Base-by-base conservation (phyloP, 139 green algal genomes). In the Chlamydomonas eustigma region DNA sequence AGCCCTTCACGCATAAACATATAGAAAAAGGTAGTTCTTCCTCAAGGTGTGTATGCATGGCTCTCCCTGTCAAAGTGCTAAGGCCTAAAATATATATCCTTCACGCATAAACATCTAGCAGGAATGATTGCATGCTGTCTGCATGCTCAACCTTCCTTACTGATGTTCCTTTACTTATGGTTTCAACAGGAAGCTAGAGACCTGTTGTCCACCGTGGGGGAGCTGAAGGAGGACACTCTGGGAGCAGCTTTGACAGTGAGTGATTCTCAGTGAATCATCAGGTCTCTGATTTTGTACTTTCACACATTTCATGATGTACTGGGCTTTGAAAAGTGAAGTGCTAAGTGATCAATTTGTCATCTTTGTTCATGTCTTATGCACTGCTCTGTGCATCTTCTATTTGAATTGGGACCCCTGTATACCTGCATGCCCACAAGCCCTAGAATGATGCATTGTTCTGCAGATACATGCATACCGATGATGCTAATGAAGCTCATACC, bases 171-270 rank as follows among this genome's bases (percentile, higher is more conserved):
- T 4, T 28, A 4, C 52, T 31, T 4, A 25, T 28, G 4, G n/a
- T 24, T 25, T 72, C 24, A 39, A 34, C 89, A 93, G 86, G 92
- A 94, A 73, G 86, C 89, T 1, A 77, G 86, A 39, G 75, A 96
- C 34, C 50, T 92, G 74, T 85, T 98, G 78, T 88, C 88, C 1
- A 50, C 75, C 0, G 85, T 98, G 39, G 95, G 94, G 30, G 95
- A 98, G 88, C 85, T 97, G 51, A 84, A 84, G 12, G 80, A 77
- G n/a, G 87, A 91, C 22, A 76, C 87, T 69, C 88, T 99, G 76
- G 91, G 87, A 35, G 84, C 63, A 1, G 86, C 87, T 35, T 84
- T 99, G 52, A 91, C 64, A 58, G 77, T 81, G 31, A 50, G 73
- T 33, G 3, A 4, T 24, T 50, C 36, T 12, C 18, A 58, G 44